Conservation (phyloP, 2,329 filamentous ascomycete genomes). For the Aspergillus brunneoviolaceus region DNA sequence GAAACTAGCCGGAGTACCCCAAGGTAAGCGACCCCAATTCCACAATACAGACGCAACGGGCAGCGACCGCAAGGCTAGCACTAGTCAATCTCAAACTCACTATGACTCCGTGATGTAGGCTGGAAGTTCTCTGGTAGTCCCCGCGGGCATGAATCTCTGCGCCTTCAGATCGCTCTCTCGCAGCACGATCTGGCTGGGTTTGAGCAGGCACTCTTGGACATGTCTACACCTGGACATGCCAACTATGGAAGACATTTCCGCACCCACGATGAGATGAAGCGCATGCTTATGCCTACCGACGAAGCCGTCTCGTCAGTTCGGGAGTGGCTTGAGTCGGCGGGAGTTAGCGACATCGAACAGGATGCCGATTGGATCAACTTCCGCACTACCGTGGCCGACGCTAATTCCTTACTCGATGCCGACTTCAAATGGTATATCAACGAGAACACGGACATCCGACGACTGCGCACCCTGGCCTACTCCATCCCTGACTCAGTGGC, state of each 20-base stretch:
- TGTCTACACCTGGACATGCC: constrained; percentile 50
- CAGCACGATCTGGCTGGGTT: constrained; percentile 40
- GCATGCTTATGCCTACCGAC: constrained; percentile 48
- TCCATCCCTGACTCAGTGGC: constrained; percentile 38
- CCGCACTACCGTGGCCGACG: constrained; percentile 35
- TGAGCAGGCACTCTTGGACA: constrained; percentile 48
- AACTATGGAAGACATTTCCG: constrained; percentile 53
- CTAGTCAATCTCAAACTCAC: background rate
- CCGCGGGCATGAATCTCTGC: constrained; percentile 26
- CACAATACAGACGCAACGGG: no score
- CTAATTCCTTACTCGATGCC: constrained; percentile 40
- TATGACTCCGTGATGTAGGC: constrained; percentile 21
- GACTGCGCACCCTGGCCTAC: constrained; percentile 43
- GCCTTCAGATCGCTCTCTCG: constrained; percentile 37
- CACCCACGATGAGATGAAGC: constrained; percentile 49
- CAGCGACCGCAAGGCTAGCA: background rate
- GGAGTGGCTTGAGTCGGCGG: constrained; percentile 48
- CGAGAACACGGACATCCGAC: constrained; percentile 24
- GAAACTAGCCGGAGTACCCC: constrained; percentile 33
- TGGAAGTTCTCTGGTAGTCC: constrained; percentile 35
- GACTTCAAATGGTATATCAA: constrained; percentile 42
- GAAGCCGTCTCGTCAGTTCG: constrained; percentile 44
- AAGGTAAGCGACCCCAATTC: constrained; percentile 25
- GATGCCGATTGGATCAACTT: constrained; percentile 43
- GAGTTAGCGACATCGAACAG: constrained; percentile 36